Conservation (phyloP, 176 grass and related monocot genomes). For the Elaeis guineensis region DNA sequence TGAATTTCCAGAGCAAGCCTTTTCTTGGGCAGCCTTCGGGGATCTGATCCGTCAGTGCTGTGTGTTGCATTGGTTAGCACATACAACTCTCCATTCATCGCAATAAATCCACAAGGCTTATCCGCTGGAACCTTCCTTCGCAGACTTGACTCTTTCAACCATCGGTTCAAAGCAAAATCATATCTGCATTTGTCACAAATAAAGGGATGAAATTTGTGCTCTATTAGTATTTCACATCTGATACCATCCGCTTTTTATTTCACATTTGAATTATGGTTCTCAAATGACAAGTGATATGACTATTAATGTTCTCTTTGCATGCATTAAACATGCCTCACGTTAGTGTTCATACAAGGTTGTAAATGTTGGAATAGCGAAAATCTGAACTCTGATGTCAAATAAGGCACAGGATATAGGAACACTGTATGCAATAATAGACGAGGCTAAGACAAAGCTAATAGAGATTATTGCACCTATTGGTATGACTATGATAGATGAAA, state of each 20-base stretch:
- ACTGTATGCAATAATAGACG: too few relatives aligned
- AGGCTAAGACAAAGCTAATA: too few relatives aligned
- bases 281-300: too few relatives aligned
- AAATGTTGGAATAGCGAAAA: too few relatives aligned
- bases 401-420: too few relatives aligned
- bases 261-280: too few relatives aligned
- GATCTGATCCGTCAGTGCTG: slow-evolving; percentile 15
- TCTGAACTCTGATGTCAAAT: too few relatives aligned
- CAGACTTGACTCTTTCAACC: slow-evolving; percentile 45
- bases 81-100: slow-evolving; percentile 64
- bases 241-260: background rate
- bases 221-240: background rate
- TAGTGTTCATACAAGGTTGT: too few relatives aligned
- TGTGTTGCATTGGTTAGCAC: slow-evolving; percentile 42
- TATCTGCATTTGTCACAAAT: slow-evolving; percentile 36
- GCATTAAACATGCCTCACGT: too few relatives aligned
- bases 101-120: slow-evolving; percentile 48
- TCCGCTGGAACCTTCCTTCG: slow-evolving; percentile 50
- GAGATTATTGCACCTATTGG: too few relatives aligned
- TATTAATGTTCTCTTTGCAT: too few relatives aligned
- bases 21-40: slow-evolving; percentile 36
- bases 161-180: slow-evolving; percentile 50
- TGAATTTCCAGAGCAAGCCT: slow-evolving; percentile 48
- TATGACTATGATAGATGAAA: too few relatives aligned
- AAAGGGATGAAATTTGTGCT: slow-evolving; percentile 4